Evolutionary conservation across 352 stramenopile species (phyloP).

Genomic region (Plasmopara viticola): DNA sequence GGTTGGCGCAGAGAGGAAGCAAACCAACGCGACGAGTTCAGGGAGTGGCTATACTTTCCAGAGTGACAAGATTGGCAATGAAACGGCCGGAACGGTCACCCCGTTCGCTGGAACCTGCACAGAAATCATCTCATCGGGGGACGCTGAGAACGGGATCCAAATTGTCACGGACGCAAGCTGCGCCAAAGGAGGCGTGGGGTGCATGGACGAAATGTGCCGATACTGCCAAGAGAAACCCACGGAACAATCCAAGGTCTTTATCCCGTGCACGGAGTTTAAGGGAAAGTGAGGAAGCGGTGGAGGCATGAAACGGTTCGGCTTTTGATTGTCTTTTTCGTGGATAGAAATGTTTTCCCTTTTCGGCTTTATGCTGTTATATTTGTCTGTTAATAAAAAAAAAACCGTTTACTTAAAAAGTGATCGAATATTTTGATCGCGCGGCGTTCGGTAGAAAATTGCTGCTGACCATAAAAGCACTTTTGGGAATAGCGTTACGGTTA

Average conservation of each 20-base stretch:
- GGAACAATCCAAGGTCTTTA: neutral
- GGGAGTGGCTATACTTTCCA: slow-evolving; percentile 3
- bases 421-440: no score
- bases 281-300: slow-evolving; percentile 15
- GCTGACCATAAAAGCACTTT: no score
- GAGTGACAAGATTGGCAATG: slow-evolving; percentile 7
- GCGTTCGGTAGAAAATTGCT: no score
- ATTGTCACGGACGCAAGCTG: slow-evolving; percentile 9
- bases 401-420: no score
- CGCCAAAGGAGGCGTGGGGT: slow-evolving; percentile 6
- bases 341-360: no score
- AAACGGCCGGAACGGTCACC: slow-evolving; percentile 15
- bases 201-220: slow-evolving; percentile 8
- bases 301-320: neutral
- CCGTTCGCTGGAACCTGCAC: slow-evolving; percentile 7
- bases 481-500: no score
- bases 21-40: neutral
- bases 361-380: no score
- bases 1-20: no score
- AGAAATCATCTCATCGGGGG: slow-evolving; percentile 6
- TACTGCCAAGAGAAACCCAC: slow-evolving; percentile 5
- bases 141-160: slow-evolving; percentile 6
- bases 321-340: no score
- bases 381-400: no score
- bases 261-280: slow-evolving; percentile 4